Percentiles rank a stretch among this genome's conserved stretches.
Evolutionary conservation across 2,329 filamentous ascomycete species (phyloP).

Genomic region (Arachnomyces sp.): DNA sequence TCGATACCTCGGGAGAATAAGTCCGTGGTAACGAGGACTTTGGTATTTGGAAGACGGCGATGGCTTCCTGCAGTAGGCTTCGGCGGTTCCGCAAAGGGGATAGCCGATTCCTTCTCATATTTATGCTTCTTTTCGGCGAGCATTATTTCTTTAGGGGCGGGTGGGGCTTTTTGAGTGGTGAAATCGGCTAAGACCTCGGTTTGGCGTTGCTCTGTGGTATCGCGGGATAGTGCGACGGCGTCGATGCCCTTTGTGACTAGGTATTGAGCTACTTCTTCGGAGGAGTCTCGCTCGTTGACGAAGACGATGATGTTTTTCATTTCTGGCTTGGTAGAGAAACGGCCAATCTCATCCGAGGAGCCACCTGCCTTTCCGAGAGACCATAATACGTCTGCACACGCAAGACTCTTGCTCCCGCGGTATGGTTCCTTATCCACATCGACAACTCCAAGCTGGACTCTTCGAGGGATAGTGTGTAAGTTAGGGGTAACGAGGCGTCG

Average conservation of each 20-base stretch:
- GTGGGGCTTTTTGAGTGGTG: conserved; percentile 40
- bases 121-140: conserved; percentile 19
- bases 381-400: conserved; percentile 92
- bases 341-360: conserved; percentile 22
- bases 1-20: conserved; percentile 89
- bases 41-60: conserved; percentile 52
- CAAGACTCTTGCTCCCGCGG: conserved; percentile 82
- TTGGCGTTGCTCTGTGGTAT: conserved; percentile 69
- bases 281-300: conserved; percentile 90
- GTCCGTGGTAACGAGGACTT: conserved; percentile 90
- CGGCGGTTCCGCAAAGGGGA: conserved; percentile 11
- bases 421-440: conserved; percentile 91
- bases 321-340: conserved; percentile 42
- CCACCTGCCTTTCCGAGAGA: conserved; percentile 75
- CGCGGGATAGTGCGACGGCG: conserved; percentile 73
- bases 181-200: conserved; percentile 70
- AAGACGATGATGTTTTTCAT: conserved; percentile 88
- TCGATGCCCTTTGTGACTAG: conserved; percentile 80
- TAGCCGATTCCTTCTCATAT: conserved; percentile 5
- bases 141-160: conserved; percentile 28
- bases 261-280: conserved; percentile 69
- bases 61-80: background rate
- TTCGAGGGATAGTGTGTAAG: conserved; percentile 86
- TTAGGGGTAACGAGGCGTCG: conserved; percentile 86
- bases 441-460: conserved; percentile 87